Evolutionary conservation across 2,329 filamentous ascomycete species (phyloP).

Genomic region (Arthrobotrys entomopaga): DNA sequence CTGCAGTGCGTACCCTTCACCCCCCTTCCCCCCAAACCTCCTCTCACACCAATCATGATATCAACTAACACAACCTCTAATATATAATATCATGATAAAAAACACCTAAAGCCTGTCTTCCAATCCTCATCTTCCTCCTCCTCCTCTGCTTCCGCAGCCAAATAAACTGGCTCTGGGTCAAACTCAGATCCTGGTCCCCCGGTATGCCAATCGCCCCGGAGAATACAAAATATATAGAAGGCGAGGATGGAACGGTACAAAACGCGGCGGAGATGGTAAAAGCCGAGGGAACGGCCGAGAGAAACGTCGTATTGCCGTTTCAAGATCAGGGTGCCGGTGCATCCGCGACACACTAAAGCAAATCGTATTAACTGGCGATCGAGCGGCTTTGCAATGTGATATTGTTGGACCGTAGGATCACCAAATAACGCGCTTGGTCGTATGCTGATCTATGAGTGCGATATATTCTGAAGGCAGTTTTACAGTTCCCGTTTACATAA

Average conservation of each 20-base stretch:
- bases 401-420: too few species aligned
- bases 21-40: background rate
- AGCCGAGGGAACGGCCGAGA: constrained; percentile 37
- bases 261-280: constrained; percentile 24
- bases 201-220: constrained; percentile 27
- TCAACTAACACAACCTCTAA: background rate
- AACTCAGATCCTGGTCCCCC: constrained; percentile 28
- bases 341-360: constrained; percentile 1
- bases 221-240: constrained; percentile 16
- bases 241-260: background rate
- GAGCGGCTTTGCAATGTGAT: too few species aligned
- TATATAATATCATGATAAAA: background rate
- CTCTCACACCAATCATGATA: background rate
- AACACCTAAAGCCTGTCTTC: constrained; percentile 28
- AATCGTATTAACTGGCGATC: too few species aligned
- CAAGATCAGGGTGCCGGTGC: constrained; percentile 18
- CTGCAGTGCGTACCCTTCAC: constrained; percentile 27
- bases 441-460: too few species aligned
- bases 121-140: constrained; percentile 19
- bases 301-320: constrained; percentile 37
- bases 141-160: constrained; percentile 29
- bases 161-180: constrained; percentile 25
- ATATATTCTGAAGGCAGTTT: too few species aligned
- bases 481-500: too few species aligned
- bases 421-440: too few species aligned